Evolutionary conservation across 202 grass and related monocot genomes (phyloP), one percentile per base, ranked within the genome.

Genomic region (Panicum hallii): DNA sequence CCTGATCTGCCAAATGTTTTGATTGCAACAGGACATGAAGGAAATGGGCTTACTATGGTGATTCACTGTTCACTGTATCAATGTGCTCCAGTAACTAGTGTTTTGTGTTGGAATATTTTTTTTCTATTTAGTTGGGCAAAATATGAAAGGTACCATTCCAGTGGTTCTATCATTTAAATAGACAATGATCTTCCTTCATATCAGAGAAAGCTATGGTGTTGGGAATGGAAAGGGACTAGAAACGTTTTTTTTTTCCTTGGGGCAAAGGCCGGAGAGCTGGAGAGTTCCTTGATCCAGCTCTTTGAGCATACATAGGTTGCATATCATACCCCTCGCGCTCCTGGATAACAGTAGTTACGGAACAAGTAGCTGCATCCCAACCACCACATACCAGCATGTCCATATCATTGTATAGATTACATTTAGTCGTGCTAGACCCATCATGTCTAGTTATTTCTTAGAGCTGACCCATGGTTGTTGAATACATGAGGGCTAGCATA

Each of bases 41-140:
- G 93, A 92, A 94, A 88, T 82, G 96, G 96, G 63, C 96, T 95
- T 86, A 89, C 84, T 82, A 85, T 99, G 96, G 96, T 99, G 93
- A 88, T 66, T 79, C 26, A 54, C 63, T 55, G 23, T 45, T 46
- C 49, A 62, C 28, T 71, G 20, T 40, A 58, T 49, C 78, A 64
- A 50, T 75, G 58, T 57, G 19, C 52, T 77, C 20, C 62, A 32
- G 74, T 84, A 80, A 63, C 32, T 66, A 9, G 32, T 75, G 63
- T 49, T 79, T 79, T 55, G 3, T 42, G 54, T 79, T 57, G 57
- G 30, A 34, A 58, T 78, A 36, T 30, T 71, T 63, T 40, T 75
- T 62, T 66, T 57, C 64, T 83, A 23, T 77, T 80, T 81, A 30
- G 20, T 71, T 55, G 16, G 55, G 63, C n/a, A 66, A 71, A 71